phyloP scores from a whole-genome alignment of 1,284 basidiomycete species.

The Ustilago cynodontis region DNA sequence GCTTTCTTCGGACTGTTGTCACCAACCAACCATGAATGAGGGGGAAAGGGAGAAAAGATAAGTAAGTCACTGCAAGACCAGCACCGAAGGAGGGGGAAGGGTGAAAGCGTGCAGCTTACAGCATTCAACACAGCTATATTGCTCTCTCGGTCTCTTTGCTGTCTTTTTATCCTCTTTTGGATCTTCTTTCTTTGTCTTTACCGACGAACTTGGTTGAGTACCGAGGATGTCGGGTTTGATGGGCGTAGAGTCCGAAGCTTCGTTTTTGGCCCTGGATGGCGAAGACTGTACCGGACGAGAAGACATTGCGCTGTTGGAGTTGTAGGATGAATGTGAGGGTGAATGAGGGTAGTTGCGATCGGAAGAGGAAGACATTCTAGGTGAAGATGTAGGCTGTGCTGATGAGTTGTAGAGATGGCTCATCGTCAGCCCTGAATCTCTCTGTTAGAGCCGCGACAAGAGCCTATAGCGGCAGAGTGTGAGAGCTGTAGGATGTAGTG shows the following conservation, averaged over 20 bases:
- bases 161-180: slow-evolving; percentile 35
- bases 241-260: slow-evolving; percentile 36
- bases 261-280: slow-evolving; percentile 19
- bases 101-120: slow-evolving; percentile 25
- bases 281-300: slow-evolving; percentile 9
- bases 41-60: too few species aligned
- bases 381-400: not conserved
- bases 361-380: slow-evolving; percentile 7
- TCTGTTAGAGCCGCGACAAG: too few species aligned
- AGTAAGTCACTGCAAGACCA: too few species aligned
- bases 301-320: not conserved
- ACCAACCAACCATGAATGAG: too few species aligned
- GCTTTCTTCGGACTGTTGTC: slow-evolving; percentile 46
- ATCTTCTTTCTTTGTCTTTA: slow-evolving; percentile 19
- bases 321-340: slow-evolving; percentile 10
- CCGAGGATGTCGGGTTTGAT: slow-evolving; percentile 35
- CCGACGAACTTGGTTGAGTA: slow-evolving; percentile 1
- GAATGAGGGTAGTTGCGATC: slow-evolving; percentile 18
- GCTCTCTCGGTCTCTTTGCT: slow-evolving; percentile 45
- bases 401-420: slow-evolving; percentile 16
- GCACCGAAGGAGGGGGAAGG: not conserved
- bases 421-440: too few species aligned
- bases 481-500: too few species aligned
- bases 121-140: slow-evolving; percentile 56
- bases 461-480: too few species aligned